These are phyloP conservation scores for Hibiscus mutabilis DNA, from an alignment of 345 rosid species.

Conservation along the genomic window DNA sequence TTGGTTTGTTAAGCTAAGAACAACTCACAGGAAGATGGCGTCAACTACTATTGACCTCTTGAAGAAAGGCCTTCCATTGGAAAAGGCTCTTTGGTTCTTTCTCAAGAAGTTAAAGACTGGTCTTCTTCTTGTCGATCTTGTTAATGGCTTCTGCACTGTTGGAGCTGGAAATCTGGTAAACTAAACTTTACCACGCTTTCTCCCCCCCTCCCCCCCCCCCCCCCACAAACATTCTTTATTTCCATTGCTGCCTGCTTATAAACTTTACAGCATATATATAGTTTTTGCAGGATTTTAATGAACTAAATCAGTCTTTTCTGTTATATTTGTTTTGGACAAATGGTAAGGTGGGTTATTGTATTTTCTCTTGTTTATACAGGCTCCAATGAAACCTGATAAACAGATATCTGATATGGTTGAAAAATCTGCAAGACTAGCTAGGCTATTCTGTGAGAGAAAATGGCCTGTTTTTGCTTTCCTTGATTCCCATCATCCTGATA, in stretches of 20 bases:
- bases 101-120: constrained; percentile 52
- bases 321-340: background rate
- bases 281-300: background rate
- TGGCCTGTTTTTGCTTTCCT: constrained; percentile 89
- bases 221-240: too few relatives aligned
- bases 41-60: constrained; percentile 32
- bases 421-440: constrained; percentile 55
- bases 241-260: too few relatives aligned
- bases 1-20: background rate
- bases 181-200: background rate
- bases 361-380: constrained; percentile 33
- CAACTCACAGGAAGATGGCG: constrained; percentile 15
- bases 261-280: too few relatives aligned
- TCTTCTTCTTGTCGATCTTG: constrained; percentile 71
- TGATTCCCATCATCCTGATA: constrained; percentile 79
- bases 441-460: constrained; percentile 48
- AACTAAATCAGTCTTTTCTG: background rate
- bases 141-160: constrained; percentile 82
- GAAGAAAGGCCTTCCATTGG: constrained; percentile 56
- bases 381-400: constrained; percentile 53
- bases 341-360: background rate
- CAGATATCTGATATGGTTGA: constrained; percentile 76
- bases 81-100: constrained; percentile 36
- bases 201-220: too few relatives aligned
- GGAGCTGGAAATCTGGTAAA: constrained; percentile 86